A percentile compares a stretch with the other conserved stretches of the same genome.
phyloP scores from a whole-genome alignment of 371 early-diverging fungal genomes.

The Mortierella sp. region DNA sequence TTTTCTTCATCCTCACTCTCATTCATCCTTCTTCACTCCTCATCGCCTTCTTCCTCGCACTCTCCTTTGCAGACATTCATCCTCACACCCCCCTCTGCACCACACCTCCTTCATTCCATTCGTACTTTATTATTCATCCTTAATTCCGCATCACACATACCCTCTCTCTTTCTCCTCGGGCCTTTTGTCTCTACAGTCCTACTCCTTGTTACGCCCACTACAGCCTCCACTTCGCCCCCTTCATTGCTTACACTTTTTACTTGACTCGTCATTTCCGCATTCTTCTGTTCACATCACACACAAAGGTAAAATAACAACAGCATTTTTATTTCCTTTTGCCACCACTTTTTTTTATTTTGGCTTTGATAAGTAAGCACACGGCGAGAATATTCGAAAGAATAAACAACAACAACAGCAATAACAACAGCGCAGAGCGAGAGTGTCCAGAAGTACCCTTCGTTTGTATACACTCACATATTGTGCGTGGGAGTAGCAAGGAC shows the following conservation, averaged over 20 bases:
- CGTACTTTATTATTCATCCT: neutral
- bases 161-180: neutral
- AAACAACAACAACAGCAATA: neutral
- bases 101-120: neutral
- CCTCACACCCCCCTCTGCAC: constrained; percentile 5
- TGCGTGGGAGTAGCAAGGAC: constrained; percentile 5
- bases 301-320: neutral
- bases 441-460: neutral
- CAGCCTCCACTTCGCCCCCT: constrained; percentile 15
- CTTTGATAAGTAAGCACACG: neutral
- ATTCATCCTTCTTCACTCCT: neutral
- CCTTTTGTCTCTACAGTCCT: neutral
- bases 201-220: constrained; percentile 3
- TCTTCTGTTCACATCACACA: neutral
- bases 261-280: neutral
- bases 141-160: neutral
- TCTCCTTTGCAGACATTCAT: neutral
- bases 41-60: neutral
- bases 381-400: constrained; percentile 12
- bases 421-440: neutral
- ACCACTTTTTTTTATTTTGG: neutral
- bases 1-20: neutral
- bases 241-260: neutral
- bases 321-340: neutral
- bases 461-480: neutral